Conservation (phyloP, 129 eudicot genomes). For the Rutidosis leptorrhynchoides region DNA sequence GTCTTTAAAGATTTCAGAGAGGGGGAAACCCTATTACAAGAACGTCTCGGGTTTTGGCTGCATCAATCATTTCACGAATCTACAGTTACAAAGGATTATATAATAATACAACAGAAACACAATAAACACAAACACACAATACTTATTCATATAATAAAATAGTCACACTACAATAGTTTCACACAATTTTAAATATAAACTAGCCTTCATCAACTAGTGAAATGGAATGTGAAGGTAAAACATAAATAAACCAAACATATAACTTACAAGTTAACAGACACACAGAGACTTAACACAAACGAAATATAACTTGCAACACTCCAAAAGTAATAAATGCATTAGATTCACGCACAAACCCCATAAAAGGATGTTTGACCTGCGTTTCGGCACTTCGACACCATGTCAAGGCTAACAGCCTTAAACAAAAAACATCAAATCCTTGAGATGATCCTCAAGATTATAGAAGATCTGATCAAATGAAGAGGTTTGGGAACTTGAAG, state of each 20-base stretch:
- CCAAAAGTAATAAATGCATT: conserved; percentile 37
- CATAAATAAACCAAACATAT: not conserved
- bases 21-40: no score
- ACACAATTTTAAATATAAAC: not conserved
- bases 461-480: conserved; percentile 43
- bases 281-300: conserved; percentile 18
- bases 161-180: no score
- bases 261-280: conserved; percentile 9
- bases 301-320: not conserved
- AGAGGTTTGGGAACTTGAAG: conserved; percentile 16
- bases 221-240: conserved; percentile 5
- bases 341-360: conserved; percentile 93
- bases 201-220: not conserved
- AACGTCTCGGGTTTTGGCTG: no score
- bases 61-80: no score
- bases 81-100: no score
- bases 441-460: conserved; percentile 36
- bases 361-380: conserved; percentile 48
- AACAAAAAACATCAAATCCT: conserved; percentile 62
- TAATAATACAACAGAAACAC: no score
- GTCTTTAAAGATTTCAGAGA: no score
- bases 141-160: not conserved
- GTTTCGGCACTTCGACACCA: conserved; percentile 33
- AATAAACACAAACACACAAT: not conserved
- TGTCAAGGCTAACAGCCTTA: conserved; percentile 9